Conservation (phyloP, 805 yeast species). For the Ogataea polymorpha region DNA sequence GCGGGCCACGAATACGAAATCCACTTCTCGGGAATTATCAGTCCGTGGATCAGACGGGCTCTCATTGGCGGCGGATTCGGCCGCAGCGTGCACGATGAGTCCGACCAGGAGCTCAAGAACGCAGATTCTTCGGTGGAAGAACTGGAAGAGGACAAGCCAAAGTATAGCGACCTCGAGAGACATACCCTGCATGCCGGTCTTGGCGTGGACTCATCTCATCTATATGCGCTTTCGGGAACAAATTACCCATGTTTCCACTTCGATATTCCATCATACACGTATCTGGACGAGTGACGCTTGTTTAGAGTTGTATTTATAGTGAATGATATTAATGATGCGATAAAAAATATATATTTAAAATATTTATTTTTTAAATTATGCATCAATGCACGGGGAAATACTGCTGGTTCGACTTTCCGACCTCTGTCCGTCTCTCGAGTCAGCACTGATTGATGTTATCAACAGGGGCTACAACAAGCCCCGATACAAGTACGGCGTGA, state of each 20-base stretch:
- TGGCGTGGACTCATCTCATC: slow-evolving; percentile 11
- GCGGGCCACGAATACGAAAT: slow-evolving; percentile 83
- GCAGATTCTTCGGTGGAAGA: slow-evolving; percentile 15
- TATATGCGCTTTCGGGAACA: slow-evolving; percentile 55
- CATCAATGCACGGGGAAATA: slow-evolving; percentile 2
- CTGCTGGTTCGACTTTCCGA: slow-evolving; percentile 2
- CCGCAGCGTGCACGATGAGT: slow-evolving; percentile 15
- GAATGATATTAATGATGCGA: background rate
- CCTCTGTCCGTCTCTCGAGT: slow-evolving; percentile 14
- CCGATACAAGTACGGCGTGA: slow-evolving; percentile 40
- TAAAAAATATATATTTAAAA: background rate
- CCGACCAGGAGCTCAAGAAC: slow-evolving; percentile 7
- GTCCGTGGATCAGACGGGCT: slow-evolving; percentile 84
- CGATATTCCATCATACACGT: slow-evolving; percentile 60
- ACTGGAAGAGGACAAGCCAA: slow-evolving; percentile 34
- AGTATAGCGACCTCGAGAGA: slow-evolving; percentile 14
- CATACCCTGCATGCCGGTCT: slow-evolving; percentile 23
- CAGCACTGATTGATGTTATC: slow-evolving; percentile 32
- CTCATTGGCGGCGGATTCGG: slow-evolving; percentile 79
- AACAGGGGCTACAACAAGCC: slow-evolving; percentile 52
- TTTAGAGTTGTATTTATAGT: background rate
- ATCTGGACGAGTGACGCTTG: slow-evolving; percentile 17
- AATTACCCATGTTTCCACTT: slow-evolving; percentile 75
- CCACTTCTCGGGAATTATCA: slow-evolving; percentile 81
- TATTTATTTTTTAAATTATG: background rate